Evolutionary conservation across 2,329 filamentous ascomycete genomes (phyloP).

Genomic region (Colletotrichum scovillei): DNA sequence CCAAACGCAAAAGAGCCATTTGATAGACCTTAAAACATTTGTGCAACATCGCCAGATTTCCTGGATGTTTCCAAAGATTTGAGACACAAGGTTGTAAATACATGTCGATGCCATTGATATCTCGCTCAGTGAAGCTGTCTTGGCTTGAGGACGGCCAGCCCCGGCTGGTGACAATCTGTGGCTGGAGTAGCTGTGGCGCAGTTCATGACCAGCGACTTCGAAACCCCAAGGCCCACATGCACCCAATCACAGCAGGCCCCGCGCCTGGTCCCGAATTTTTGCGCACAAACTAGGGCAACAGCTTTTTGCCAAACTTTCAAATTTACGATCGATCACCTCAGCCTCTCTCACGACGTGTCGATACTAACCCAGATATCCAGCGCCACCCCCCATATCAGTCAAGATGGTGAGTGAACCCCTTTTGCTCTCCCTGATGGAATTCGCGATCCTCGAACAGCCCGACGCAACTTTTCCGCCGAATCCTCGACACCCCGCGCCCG

Average conservation of each 20-base stretch:
- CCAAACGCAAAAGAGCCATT: too few species aligned
- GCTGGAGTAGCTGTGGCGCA: not conserved
- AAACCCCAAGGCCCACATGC: slow-evolving; percentile 7
- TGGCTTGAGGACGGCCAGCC: not conserved
- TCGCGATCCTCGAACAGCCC: slow-evolving; percentile 23
- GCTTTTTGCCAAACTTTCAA: not conserved
- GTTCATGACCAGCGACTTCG: not conserved
- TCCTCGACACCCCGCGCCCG: slow-evolving; percentile 24
- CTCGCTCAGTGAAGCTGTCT: not conserved
- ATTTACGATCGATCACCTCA: slow-evolving; percentile 10
- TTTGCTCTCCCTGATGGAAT: slow-evolving; percentile 18
- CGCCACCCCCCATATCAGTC: slow-evolving; percentile 36
- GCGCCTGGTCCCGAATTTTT: slow-evolving; percentile 10
- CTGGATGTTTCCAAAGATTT: not conserved
- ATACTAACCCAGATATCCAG: slow-evolving; percentile 37
- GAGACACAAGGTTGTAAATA: not conserved
- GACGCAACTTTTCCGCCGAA: slow-evolving; percentile 11
- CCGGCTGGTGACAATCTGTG: not conserved
- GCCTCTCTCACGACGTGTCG: slow-evolving; percentile 31
- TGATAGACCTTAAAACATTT: not conserved
- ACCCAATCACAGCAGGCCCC: slow-evolving; percentile 9
- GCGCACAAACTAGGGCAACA: slow-evolving; percentile 17
- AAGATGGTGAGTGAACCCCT: slow-evolving; percentile 35
- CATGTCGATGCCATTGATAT: not conserved
- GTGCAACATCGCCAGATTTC: not conserved